Evolutionary conservation across 2,329 filamentous ascomycete genomes (phyloP), one percentile per base, ranked within the genome.

Genomic region (Penicillium polonicum): DNA sequence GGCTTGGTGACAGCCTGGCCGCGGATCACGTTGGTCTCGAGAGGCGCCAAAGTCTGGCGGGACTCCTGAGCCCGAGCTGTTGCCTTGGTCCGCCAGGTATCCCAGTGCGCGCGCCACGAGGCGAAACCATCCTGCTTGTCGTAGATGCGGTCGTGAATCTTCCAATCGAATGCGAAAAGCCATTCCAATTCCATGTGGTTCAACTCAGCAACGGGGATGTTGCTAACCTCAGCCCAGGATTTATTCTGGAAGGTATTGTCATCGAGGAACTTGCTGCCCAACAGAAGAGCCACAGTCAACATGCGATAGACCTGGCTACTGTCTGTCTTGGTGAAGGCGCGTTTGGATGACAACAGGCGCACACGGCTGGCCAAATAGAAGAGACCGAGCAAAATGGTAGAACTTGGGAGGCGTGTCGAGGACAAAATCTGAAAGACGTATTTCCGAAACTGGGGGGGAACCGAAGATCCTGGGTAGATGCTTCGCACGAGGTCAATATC

Each of bases 161-260:
- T 83, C 88, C 91, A 96, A 66, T 86, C 82, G 72, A 95, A 94
- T 42, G 88, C 87, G 55, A 85, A 82, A 41, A 97, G 83, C 92
- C 92, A 97, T 67, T 95, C 89, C 68, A 88, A 85, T 79, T 97
- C 92, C 73, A 96, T 84, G 59, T 83, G 81, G 78, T 96, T 96
- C 65, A 97, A 82, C 70, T 96, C 91, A 3, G 83, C 78, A 21
- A 96, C 91, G 33, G 88, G 82, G 65, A 97, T 96, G 60, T 90
- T 91, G 76, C 91, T 96, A 52, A 97, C 92, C 72, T 97, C 92
- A 5, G 92, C 91, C 92, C 92, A 97, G 1, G 92, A 96, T 55
- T 91, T 89, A 78, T 96, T 97, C 82, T 96, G 92, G 77, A 97
- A 97, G 6, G 92, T 97, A 78, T 96, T 96, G 81, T 96, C 92